phyloP scores from a whole-genome alignment of 768 basidiomycete species.

The Amanita molliuscula region DNA sequence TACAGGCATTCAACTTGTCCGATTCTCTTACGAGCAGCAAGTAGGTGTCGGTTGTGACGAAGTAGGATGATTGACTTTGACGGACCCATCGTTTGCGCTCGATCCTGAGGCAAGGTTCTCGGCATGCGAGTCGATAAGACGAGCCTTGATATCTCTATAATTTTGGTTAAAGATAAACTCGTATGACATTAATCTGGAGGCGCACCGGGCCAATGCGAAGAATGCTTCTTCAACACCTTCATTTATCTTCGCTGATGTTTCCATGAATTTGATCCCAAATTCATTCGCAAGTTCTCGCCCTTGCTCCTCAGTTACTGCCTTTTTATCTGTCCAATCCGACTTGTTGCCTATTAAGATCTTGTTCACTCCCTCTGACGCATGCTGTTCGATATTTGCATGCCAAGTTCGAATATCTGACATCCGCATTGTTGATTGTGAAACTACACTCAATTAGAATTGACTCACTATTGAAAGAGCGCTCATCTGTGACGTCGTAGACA shows the following conservation, averaged over 20 bases:
- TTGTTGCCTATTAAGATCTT: conserved; percentile 99
- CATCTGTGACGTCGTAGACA: conserved; percentile 97
- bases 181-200: conserved; percentile 6
- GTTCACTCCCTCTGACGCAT: conserved; percentile 98
- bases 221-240: conserved; percentile 98
- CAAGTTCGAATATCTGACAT: conserved; percentile 89
- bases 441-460: conserved; percentile 9
- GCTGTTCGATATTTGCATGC: conserved; percentile 97
- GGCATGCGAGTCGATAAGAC: conserved; percentile 89
- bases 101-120: conserved; percentile 37
- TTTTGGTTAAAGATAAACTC: not conserved
- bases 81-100: conserved; percentile 38
- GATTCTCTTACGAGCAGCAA: conserved; percentile 40
- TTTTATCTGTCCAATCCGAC: conserved; percentile 97
- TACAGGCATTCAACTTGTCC: not conserved
- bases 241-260: conserved; percentile 95
- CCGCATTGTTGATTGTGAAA: not conserved
- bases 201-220: conserved; percentile 90
- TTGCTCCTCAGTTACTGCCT: conserved; percentile 83
- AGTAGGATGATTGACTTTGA: conserved; percentile 53
- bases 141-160: conserved; percentile 89
- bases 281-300: conserved; percentile 89
- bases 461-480: conserved; percentile 91
- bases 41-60: conserved; percentile 28
- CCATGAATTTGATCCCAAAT: conserved; percentile 93